Base-by-base conservation (phyloP, 139 green algal species). In the Chlorella ohadii region DNA sequence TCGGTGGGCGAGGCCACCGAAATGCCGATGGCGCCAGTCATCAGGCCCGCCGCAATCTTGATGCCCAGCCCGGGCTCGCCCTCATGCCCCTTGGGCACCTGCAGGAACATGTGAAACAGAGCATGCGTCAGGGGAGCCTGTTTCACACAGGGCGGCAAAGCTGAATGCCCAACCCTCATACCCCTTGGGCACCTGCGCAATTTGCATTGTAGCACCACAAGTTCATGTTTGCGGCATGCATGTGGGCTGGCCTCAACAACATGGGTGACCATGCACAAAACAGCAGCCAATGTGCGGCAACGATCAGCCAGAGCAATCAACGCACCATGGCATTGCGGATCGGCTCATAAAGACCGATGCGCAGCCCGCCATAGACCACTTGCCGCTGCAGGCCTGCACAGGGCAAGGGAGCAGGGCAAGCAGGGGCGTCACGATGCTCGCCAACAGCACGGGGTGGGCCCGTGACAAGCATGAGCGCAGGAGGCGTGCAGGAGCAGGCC, bases 341-440 rank as follows among this genome's bases (percentile, higher is more conserved):
- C 39, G 97, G 97, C 71, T 99, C 97, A 71, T 99, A 99, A 57
- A 99, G 72, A 31, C 97, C 97, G 44, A 99, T 99, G 34, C 97
- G 90, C 15, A 99, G 93, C 0, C 97, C 97, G 11, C 97, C 97
- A 86, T 97, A 99, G 25, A 99, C 76, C 63, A 93, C 94, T 88
- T 99, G 97, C 27, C 97, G 88, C 88, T 99, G 97, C 68, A 99
- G 75, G 55, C 95, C 94, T 96, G 92, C 80, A 87, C 44, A n/a
- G n/a, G n/a, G 15, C 19, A 12, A 64, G 27, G 51, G 55, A 55
- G 47, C 72, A 68, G 17, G 19, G 33, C 5, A 11, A 33, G 66
- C 5, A 25, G 28, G 31, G 19, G 13, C n/a, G 11, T n/a, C n/a
- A 34, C 25, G 7, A 25, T 64, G 57, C 22, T 25, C 16, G 57